phyloP scores from a whole-genome alignment of 495 filamentous ascomycete species.

The Talaromyces wortmannii region DNA sequence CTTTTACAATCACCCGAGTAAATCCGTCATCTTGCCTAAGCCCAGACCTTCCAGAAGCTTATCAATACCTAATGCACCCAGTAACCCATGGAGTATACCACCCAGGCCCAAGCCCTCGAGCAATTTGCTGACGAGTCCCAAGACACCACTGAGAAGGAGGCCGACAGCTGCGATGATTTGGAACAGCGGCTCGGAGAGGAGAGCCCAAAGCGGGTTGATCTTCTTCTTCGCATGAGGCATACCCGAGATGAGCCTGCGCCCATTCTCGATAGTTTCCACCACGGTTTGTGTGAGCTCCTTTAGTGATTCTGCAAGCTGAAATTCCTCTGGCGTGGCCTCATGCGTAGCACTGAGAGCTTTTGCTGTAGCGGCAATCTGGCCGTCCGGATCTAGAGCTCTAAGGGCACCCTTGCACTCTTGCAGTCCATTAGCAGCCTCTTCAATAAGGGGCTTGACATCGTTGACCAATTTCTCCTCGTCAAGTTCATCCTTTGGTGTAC shows the following conservation, averaged over 20 bases:
- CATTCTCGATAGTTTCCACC: slow-evolving; percentile 65
- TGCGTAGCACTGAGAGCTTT: slow-evolving; percentile 63
- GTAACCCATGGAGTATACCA: slow-evolving; percentile 61
- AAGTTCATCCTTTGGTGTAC: slow-evolving; percentile 70
- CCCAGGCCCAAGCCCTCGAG: slow-evolving; percentile 70
- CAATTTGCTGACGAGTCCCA: slow-evolving; percentile 66
- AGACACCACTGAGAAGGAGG: slow-evolving; percentile 65
- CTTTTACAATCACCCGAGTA: too few relatives aligned
- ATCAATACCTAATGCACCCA: slow-evolving; percentile 67
- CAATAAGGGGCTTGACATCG: slow-evolving; percentile 71
- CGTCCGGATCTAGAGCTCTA: slow-evolving; percentile 78
- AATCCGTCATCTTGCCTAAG: slow-evolving; percentile 45
- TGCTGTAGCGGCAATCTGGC: slow-evolving; percentile 65
- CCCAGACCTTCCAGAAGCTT: slow-evolving; percentile 69
- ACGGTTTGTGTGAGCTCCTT: slow-evolving; percentile 56
- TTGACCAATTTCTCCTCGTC: slow-evolving; percentile 79
- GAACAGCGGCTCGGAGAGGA: slow-evolving; percentile 73
- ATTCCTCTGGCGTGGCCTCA: slow-evolving; percentile 73
- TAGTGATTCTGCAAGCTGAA: slow-evolving; percentile 66
- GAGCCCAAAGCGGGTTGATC: slow-evolving; percentile 74
- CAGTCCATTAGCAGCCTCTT: slow-evolving; percentile 68
- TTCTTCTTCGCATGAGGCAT: slow-evolving; percentile 85
- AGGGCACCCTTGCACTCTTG: slow-evolving; percentile 77
- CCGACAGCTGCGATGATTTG: slow-evolving; percentile 86
- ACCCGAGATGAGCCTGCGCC: slow-evolving; percentile 71